Evolutionary conservation across 345 rosid genomes (phyloP), one percentile per base, ranked within the genome.

Genomic region (Trapa incisa): DNA sequence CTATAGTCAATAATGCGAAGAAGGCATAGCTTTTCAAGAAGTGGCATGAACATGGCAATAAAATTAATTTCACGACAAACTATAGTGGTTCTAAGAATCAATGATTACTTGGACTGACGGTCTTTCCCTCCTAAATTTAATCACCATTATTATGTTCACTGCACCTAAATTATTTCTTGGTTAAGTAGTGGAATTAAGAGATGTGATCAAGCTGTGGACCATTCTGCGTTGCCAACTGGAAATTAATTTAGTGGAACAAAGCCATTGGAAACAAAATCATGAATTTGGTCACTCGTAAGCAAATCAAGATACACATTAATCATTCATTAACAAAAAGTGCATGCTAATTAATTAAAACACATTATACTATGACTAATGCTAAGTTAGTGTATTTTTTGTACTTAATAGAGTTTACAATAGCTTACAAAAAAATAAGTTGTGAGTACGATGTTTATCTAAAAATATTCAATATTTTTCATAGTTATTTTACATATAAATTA

Each of bases 111-210:
- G 29, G 29, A 22, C 29, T 22, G 29, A 32, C 5, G 63, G 11
- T 58, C 5, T 58, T 58, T 35, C 12, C 15, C 10, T 58, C 38
- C 63, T 58, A 11, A 32, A 32, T 58, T 32, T 58, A 58, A 33
- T 58, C 63, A 58, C 33, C 62, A 58, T 58, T 38, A 58, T 58
- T 58, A 11, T 58, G 63, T 33, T 38, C 12, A n/a, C 63, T 38
- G 35, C 32, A 12, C 35, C 35, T 32, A 35, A 35, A 3, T 41
- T 58, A 58, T 58, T 33, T 58, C 17, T 33, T 12, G 33, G 37
- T 5, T 58, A 52, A 22, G 2, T 8, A 57, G 61, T 3, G 37
- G 29, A 4, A 52, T 16, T 3, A 14, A 48, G 15, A 48, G 29
- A 52, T 16, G 7, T 17, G n/a, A 52, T 52, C 6, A 7, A 22